Evolutionary conservation across 169 alveolate genomes (phyloP).

Genomic region (Plasmodium sp.): DNA sequence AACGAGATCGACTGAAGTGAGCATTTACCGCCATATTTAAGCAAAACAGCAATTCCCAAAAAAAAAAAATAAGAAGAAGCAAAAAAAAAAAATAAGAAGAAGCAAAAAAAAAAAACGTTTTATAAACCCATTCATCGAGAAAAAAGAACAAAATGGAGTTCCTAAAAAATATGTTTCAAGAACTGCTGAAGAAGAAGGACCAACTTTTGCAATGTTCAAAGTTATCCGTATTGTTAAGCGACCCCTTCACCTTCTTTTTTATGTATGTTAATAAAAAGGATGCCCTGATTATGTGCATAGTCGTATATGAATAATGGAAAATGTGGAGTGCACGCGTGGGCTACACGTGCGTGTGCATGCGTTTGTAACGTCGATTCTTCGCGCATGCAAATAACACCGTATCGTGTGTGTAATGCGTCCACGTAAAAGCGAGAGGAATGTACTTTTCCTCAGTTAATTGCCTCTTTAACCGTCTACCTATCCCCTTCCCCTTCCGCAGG

Average conservation of each 20-base stretch:
- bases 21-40: not conserved
- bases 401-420: not conserved
- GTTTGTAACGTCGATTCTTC: not conserved
- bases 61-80: not conserved
- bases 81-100: not conserved
- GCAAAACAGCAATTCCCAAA: not conserved
- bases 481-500: not conserved
- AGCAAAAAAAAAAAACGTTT: not conserved
- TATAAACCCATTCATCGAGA: not conserved
- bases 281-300: not conserved
- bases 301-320: not conserved
- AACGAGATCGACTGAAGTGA: not conserved
- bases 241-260: slow-evolving; percentile 39
- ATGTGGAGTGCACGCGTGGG: not conserved
- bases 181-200: slow-evolving; percentile 7
- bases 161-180: not conserved
- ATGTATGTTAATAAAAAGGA: not conserved
- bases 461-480: not conserved
- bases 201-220: not conserved
- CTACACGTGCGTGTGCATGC: not conserved
- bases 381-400: not conserved
- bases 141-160: not conserved
- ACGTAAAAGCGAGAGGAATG: not conserved
- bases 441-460: not conserved
- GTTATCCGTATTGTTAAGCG: not conserved